These are phyloP conservation scores for Talaromyces sp. DNA, from an alignment of 2,329 filamentous ascomycete genomes.

Conservation along the genomic window DNA sequence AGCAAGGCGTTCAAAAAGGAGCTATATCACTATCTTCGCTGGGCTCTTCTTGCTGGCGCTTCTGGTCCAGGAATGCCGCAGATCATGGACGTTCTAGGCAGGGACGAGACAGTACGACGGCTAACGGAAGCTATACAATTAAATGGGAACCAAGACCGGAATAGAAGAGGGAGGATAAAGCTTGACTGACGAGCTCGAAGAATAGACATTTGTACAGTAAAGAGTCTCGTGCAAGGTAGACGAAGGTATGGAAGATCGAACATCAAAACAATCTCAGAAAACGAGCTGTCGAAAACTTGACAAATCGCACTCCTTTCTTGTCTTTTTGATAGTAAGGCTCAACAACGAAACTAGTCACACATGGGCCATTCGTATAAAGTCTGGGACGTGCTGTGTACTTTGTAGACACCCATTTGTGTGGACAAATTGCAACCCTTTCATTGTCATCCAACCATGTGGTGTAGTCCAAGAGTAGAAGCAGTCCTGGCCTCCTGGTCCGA, in stretches of 20 bases:
- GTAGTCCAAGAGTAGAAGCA: not conserved
- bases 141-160: conserved; percentile 21
- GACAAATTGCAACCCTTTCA: not conserved
- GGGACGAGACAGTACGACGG: conserved; percentile 47
- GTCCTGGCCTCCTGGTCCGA: not conserved
- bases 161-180: conserved; percentile 7
- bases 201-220: not conserved
- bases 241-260: not conserved
- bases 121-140: conserved; percentile 39
- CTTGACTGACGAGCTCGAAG: not conserved
- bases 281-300: not conserved
- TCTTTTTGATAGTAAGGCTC: not conserved
- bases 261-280: not conserved
- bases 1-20: conserved; percentile 43
- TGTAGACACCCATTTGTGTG: not conserved
- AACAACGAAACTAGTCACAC: not conserved
- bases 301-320: not conserved
- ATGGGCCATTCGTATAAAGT: not conserved
- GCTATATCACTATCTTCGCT: conserved; percentile 55
- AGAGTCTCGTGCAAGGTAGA: not conserved
- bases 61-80: conserved; percentile 53
- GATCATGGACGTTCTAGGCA: conserved; percentile 55
- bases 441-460: not conserved
- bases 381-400: not conserved
- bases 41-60: conserved; percentile 52